Evolutionary conservation across 177 flowering plant species (phyloP).

Genomic region (Vitis hybrid): DNA sequence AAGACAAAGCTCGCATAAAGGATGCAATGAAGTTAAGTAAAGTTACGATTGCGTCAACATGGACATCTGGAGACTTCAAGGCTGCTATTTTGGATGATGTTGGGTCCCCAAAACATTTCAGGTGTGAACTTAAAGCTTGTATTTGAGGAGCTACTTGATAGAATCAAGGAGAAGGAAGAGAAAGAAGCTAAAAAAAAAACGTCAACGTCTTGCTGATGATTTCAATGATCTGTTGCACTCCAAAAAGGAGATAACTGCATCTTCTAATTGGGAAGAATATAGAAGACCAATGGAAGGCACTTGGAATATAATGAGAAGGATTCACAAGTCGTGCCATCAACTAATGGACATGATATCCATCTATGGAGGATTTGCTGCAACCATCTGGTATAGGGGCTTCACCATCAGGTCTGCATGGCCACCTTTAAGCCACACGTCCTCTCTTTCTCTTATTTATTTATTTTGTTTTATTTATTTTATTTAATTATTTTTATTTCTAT

Average conservation of each 20-base stretch:
- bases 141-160: conserved; percentile 77
- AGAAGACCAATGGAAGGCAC: conserved; percentile 4
- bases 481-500: no score
- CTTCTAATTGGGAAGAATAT: conserved; percentile 86
- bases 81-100: conserved; percentile 47
- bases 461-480: no score
- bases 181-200: conserved; percentile 83
- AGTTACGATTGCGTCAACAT: conserved; percentile 63
- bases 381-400: no score
- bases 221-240: conserved; percentile 64
- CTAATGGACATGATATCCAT: no score
- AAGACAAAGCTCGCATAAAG: conserved; percentile 74
- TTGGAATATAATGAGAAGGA: no score
- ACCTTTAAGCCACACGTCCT: no score
- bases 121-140: conserved; percentile 82
- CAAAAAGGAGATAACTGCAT: conserved; percentile 73
- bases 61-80: conserved; percentile 80
- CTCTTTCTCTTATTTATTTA: no score
- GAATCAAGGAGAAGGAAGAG: conserved; percentile 93
- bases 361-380: no score
- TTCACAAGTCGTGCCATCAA: conserved; percentile 7
- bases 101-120: conserved; percentile 42
- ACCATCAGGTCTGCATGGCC: no score
- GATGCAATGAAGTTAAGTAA: conserved; percentile 71
- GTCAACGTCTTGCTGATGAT: conserved; percentile 81